Percentiles rank a stretch among this genome's conserved stretches.
phyloP scores from a whole-genome alignment of 805 yeast species.

The Candida silvicultrix region DNA sequence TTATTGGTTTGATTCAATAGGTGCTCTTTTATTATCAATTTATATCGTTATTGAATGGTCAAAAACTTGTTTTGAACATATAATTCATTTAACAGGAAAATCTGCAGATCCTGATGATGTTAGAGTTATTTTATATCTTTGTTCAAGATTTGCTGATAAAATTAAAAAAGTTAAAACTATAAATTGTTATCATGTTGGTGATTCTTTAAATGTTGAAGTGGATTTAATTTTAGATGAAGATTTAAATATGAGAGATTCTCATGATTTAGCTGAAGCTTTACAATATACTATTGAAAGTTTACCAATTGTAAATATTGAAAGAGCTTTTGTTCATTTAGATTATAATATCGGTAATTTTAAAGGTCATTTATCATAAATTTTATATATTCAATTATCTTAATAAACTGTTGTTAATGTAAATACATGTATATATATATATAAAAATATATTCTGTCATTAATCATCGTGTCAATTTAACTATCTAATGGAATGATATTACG shows the following conservation, averaged over 20 bases:
- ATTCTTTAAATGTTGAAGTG: slow-evolving; percentile 67
- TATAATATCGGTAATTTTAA: slow-evolving; percentile 35
- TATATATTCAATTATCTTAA: too few relatives aligned
- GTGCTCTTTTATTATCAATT: slow-evolving; percentile 57
- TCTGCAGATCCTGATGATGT: slow-evolving; percentile 57
- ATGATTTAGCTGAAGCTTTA: slow-evolving; percentile 75
- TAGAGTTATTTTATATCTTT: slow-evolving; percentile 60
- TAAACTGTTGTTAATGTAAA: too few relatives aligned
- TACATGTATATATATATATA: too few relatives aligned
- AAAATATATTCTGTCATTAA: too few relatives aligned
- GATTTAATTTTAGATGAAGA: slow-evolving; percentile 54
- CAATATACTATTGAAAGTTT: slow-evolving; percentile 77
- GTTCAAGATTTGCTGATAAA: slow-evolving; percentile 61
- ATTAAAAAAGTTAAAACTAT: slow-evolving; percentile 59
- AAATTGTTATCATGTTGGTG: slow-evolving; percentile 76
- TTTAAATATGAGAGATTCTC: slow-evolving; percentile 56
- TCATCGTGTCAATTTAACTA: too few relatives aligned
- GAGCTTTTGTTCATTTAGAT: slow-evolving; percentile 80
- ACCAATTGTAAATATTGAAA: slow-evolving; percentile 67
- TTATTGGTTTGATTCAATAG: slow-evolving; percentile 75
- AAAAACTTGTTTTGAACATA: slow-evolving; percentile 60
- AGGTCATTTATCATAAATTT: slow-evolving; percentile 27
- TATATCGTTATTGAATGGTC: slow-evolving; percentile 65
- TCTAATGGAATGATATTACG: too few relatives aligned
- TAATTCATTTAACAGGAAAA: slow-evolving; percentile 69